Evolutionary conservation across 805 yeast species (phyloP), one percentile per base, ranked within the genome.

Genomic region (Ogataea neopini): DNA sequence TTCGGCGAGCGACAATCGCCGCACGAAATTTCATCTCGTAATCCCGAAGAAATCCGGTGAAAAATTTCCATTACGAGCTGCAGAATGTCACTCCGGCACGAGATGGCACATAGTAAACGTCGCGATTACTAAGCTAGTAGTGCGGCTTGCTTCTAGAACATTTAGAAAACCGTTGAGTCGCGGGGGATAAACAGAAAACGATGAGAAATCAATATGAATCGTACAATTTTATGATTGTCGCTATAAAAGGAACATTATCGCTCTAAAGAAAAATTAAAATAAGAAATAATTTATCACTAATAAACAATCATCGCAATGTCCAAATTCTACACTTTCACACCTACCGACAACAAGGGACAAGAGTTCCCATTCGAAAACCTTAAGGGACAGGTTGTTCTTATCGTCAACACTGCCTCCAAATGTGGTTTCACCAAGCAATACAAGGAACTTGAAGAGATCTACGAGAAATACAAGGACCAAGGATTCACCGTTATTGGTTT

Each of bases 351-450:
- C 61, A 71, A 74, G 41, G 84, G 84, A 29, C 61, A 81, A 53
- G 79, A 78, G 17, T 84, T 72, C 64, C 76, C 85, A 23, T 82
- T 89, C 58, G 57, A 67, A 36, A 70, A 82, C 50, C 72, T 86
- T 49, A 76, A 84, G 64, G 95, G 92, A 35, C 86, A 89, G 66
- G 95, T 84, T 37, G 91, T 90, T 14, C 66, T 89, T 37, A 74
- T 90, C 47, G 95, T 90, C 50, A 89, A 89, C 66, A 92, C 88
- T 30, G 97, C 97, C 14, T 84, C 94, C 61, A 84, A 88, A 69
- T 88, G 95, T 65, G 83, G 81, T 4, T 82, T 81, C 68, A 83
- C 94, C 3, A 83, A 86, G 47, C 96, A 89, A 66, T 86, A 85
- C 64, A 69, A 73, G 44, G 92, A 83, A 44, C 70, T 90, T 29